These are phyloP conservation scores for Cutaneotrichosporon spelunceum DNA, from an alignment of 1,284 basidiomycete genomes.

Conservation along the genomic window DNA sequence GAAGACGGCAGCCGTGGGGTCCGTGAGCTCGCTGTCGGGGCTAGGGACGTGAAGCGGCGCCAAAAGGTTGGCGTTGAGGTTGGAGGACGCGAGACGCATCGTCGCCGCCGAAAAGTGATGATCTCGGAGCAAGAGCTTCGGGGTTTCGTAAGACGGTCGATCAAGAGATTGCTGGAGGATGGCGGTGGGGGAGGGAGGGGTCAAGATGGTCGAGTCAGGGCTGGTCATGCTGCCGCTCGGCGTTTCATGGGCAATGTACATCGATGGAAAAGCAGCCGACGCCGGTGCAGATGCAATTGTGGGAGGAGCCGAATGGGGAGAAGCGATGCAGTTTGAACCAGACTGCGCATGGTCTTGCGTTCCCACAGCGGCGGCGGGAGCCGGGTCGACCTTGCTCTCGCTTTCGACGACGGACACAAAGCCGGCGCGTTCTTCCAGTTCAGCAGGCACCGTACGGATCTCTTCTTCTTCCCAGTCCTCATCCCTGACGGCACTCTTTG, in stretches of 20 bases:
- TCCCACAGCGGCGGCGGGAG: neutral
- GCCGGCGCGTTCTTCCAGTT: too few species aligned
- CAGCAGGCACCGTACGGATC: too few species aligned
- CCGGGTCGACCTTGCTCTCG: neutral
- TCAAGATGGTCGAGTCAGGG: neutral
- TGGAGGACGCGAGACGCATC: constrained; percentile 66
- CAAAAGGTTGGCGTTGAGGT: constrained; percentile 38
- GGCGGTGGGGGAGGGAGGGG: neutral
- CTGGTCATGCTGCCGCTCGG: neutral
- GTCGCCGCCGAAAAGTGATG: constrained; percentile 66
- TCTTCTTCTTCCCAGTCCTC: too few species aligned
- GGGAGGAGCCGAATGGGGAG: neutral
- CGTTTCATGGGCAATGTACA: neutral
- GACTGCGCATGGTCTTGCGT: neutral
- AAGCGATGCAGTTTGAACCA: neutral
- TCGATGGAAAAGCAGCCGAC: neutral
- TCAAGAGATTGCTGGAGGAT: neutral
- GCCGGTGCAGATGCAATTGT: neutral
- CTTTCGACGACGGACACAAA: neutral
- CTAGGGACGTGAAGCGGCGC: constrained; percentile 73
- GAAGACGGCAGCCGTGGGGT: constrained; percentile 62
- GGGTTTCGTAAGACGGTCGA: neutral
- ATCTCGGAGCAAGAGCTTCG: neutral
- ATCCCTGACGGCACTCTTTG: neutral
- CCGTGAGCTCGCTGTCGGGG: constrained; percentile 79